A percentile compares a stretch with the other conserved stretches of the same genome.
These are phyloP conservation scores for Neurospora africana DNA, from an alignment of 495 filamentous ascomycete species.

Conservation along the genomic window DNA sequence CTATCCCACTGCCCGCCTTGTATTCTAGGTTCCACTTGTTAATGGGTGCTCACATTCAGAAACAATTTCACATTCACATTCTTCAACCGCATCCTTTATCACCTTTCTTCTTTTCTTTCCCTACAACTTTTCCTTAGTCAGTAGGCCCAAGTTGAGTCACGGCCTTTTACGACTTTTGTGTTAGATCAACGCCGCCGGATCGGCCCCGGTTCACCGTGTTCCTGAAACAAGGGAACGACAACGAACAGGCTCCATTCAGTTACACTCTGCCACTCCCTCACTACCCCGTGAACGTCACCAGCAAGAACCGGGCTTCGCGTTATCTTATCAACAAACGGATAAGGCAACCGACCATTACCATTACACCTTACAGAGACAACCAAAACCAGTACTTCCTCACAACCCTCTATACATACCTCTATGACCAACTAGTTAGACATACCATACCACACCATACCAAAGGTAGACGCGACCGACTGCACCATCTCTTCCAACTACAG, in stretches of 20 bases:
- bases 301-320: neutral
- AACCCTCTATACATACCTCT: neutral
- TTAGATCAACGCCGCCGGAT: neutral
- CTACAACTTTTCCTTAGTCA: neutral
- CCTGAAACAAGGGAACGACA: neutral
- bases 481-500: neutral
- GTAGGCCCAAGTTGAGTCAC: neutral
- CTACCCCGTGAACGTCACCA: neutral
- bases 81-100: neutral
- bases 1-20: neutral
- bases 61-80: neutral
- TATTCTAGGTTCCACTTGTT: no score
- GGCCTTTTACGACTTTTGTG: neutral
- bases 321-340: constrained; percentile 1
- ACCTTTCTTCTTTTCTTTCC: neutral
- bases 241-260: neutral
- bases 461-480: neutral
- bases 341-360: neutral
- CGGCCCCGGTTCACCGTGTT: neutral
- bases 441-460: neutral
- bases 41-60: neutral
- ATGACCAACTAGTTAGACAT: neutral
- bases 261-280: neutral
- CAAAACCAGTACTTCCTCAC: neutral
- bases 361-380: neutral